These are phyloP conservation scores for Coelastrella sp. DNA, from an alignment of 139 green algal species.

Conservation along the genomic window DNA sequence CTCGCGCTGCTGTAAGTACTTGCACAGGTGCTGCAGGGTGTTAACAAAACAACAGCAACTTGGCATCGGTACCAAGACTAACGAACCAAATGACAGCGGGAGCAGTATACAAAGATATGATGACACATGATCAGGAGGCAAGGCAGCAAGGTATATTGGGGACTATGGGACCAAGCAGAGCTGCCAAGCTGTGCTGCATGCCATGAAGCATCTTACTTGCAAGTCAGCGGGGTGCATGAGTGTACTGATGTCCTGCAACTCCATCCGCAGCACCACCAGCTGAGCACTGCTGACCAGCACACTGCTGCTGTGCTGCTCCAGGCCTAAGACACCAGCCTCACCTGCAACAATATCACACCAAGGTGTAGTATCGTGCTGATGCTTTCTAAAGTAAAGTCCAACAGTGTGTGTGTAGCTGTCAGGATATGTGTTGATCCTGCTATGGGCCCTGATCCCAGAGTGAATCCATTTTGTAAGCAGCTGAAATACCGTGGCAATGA, in stretches of 20 bases:
- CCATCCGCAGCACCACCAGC: slow-evolving; percentile 20
- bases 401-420: background rate
- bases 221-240: slow-evolving; percentile 26
- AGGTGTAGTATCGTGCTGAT: too few relatives aligned
- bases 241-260: slow-evolving; percentile 16
- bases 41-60: too few relatives aligned
- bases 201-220: background rate
- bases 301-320: background rate
- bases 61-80: background rate
- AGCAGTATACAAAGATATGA: background rate
- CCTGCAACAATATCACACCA: background rate
- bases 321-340: slow-evolving; percentile 28
- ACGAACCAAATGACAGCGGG: background rate
- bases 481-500: too few relatives aligned
- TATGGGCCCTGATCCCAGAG: too few relatives aligned
- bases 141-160: too few relatives aligned
- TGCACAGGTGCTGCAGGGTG: background rate
- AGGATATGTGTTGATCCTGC: background rate
- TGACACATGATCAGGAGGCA: too few relatives aligned
- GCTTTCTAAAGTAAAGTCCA: too few relatives aligned
- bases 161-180: too few relatives aligned
- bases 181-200: too few relatives aligned
- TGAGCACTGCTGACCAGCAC: slow-evolving; percentile 10
- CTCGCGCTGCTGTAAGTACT: slow-evolving; percentile 3
- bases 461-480: background rate